Percentiles rank a stretch among this genome's conserved stretches.
These are phyloP conservation scores for Blastomyces silverae DNA, from an alignment of 2,329 filamentous ascomycete genomes.

Conservation along the genomic window DNA sequence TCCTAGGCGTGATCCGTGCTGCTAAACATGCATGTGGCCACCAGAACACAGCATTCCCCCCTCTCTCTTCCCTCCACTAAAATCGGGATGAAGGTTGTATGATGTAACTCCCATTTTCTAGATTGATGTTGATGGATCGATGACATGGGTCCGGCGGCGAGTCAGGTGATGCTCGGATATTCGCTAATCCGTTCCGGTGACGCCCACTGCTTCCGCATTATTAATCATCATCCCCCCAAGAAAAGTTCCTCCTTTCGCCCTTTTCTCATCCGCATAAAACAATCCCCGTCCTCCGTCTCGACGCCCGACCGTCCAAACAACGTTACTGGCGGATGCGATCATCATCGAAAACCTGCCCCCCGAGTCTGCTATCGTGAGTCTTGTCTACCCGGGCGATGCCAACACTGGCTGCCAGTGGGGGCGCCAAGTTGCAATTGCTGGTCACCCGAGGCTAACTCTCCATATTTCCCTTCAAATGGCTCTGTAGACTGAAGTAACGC, in stretches of 20 bases:
- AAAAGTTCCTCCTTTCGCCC: neutral
- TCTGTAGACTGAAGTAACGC: constrained; percentile 4
- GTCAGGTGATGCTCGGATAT: too few species aligned
- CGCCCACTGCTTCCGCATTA: too few species aligned
- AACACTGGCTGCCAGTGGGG: constrained; percentile 15
- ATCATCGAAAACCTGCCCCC: constrained; percentile 8
- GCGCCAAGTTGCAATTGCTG: constrained; percentile 1
- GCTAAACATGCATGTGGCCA: too few species aligned
- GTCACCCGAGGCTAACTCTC: constrained; percentile 9
- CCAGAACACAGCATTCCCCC: too few species aligned
- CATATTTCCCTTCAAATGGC: constrained; percentile 11
- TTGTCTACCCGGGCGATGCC: neutral
- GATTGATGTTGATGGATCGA: too few species aligned
- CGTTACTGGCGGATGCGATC: constrained; percentile 19
- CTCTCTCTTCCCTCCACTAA: too few species aligned
- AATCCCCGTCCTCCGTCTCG: constrained; percentile 23
- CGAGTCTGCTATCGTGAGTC: constrained; percentile 12
- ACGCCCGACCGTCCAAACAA: constrained; percentile 4
- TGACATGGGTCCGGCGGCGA: too few species aligned
- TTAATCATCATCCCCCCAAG: too few species aligned
- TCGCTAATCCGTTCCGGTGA: too few species aligned
- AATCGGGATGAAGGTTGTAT: too few species aligned
- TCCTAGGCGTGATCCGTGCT: too few species aligned
- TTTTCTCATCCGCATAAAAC: constrained; percentile 22
- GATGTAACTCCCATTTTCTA: too few species aligned